Evolutionary conservation across 2,329 filamentous ascomycete species (phyloP), one percentile per base, ranked within the genome.

Genomic region (Aureobasidium sp.): DNA sequence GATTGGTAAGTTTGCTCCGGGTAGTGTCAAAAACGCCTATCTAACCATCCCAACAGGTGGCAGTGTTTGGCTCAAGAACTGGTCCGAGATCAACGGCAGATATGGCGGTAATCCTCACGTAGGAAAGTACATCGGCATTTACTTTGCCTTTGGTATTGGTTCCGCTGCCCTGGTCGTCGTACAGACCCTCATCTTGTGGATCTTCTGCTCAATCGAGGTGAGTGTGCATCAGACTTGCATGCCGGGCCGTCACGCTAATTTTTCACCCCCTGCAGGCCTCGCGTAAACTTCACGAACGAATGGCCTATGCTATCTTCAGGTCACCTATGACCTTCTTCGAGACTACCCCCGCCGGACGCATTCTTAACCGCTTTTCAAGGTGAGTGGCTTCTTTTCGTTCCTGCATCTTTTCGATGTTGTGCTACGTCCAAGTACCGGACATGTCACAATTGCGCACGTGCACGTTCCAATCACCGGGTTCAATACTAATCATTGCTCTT

Each of bases 251-350:
- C 30, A 34, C 36, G 65, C 68, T 70, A 65, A 68, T 55, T 64
- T 60, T 60, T 44, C 42, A 55, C 47, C 57, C 41, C 32, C 25
- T 61, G 44, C 66, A 90, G 86, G 94, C 94, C 55, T 97, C 93
- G 25, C 86, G 94, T 65, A 99, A 97, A 77, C 82, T 99, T 62
- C 94, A 99, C 73, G 94, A 97, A 77, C 84, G 90, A 66, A 97
- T 99, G 94, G 93, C 93, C 47, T 94, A 89, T 69, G 91, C 94
- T 21, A 97, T 97, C 68, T 99, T 99, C 82, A 85, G 94, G 67
- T 95, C 91, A 41, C 95, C 94, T 60, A 99, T 99, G 94, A 94
- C 86, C 68, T 99, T 99, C 77, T 99, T 99, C 69, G 95, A 99
- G 73, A 96, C 92, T 0, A 99, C 94, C 1, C 94, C 94, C 3